Percentiles rank a stretch among this genome's conserved stretches.
Evolutionary conservation across 2,329 filamentous ascomycete species (phyloP).

Genomic region (Colletotrichum musicola): DNA sequence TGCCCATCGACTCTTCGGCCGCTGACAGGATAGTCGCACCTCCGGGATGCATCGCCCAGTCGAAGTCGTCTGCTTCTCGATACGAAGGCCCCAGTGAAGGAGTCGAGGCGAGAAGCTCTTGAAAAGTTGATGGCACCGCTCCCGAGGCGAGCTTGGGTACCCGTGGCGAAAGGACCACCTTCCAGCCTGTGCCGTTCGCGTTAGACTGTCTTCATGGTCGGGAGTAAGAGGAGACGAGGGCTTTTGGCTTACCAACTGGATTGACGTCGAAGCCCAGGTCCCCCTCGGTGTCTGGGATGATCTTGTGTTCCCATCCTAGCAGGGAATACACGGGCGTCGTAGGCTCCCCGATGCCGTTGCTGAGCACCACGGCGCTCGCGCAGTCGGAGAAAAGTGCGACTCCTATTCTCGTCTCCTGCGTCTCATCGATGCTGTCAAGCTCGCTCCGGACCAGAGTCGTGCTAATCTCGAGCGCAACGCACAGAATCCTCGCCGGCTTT

Average conservation of each 20-base stretch:
- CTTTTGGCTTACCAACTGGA: constrained; percentile 62
- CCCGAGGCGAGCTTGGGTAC: constrained; percentile 69
- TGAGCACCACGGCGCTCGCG: constrained; percentile 74
- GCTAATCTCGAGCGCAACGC: constrained; percentile 73
- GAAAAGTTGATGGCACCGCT: constrained; percentile 66
- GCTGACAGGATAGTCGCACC: constrained; percentile 75
- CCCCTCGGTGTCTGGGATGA: constrained; percentile 70
- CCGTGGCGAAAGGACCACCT: constrained; percentile 72
- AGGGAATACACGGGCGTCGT: constrained; percentile 67
- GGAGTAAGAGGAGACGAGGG: not conserved
- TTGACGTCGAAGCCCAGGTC: constrained; percentile 77
- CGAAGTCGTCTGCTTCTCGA: constrained; percentile 68
- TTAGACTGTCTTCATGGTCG: constrained; percentile 34
- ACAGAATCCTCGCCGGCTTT: constrained; percentile 72
- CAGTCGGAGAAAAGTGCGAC: constrained; percentile 78
- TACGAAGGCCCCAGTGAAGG: constrained; percentile 59
- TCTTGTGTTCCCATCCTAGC: constrained; percentile 74
- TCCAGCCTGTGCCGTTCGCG: constrained; percentile 64
- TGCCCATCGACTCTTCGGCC: constrained; percentile 68
- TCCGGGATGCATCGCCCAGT: constrained; percentile 81
- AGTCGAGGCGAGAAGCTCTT: constrained; percentile 63
- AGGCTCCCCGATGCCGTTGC: constrained; percentile 69
- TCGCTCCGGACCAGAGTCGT: constrained; percentile 74
- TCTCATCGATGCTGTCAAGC: constrained; percentile 70
- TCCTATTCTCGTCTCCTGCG: constrained; percentile 74